Evolutionary conservation across 805 yeast genomes (phyloP).

Genomic region (Nakazawaea ishiwadae): DNA sequence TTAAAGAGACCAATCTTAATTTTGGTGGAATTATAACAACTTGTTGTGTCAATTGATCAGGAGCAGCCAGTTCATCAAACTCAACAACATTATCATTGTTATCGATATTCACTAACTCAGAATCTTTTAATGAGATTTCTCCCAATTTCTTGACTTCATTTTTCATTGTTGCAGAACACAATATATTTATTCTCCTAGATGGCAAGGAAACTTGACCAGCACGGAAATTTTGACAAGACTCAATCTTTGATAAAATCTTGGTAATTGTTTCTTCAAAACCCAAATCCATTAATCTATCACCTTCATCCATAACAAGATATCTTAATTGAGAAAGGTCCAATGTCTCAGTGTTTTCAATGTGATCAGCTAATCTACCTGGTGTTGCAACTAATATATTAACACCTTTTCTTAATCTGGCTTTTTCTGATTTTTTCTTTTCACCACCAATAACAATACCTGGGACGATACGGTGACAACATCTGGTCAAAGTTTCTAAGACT

Average conservation of each 20-base stretch:
- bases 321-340: conserved; percentile 70
- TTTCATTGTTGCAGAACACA: conserved; percentile 94
- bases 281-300: conserved; percentile 90
- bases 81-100: conserved; percentile 27
- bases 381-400: conserved; percentile 95
- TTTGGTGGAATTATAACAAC: conserved; percentile 89
- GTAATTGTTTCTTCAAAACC: conserved; percentile 94
- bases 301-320: conserved; percentile 93
- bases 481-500: conserved; percentile 67
- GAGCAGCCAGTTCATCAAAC: conserved; percentile 45
- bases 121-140: conserved; percentile 65
- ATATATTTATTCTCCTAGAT: conserved; percentile 60
- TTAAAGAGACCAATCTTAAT: conserved; percentile 75
- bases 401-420: conserved; percentile 93
- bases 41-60: conserved; percentile 85
- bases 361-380: conserved; percentile 95
- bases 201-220: conserved; percentile 41
- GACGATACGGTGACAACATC: conserved; percentile 82
- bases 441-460: conserved; percentile 98
- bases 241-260: conserved; percentile 61
- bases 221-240: conserved; percentile 32
- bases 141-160: conserved; percentile 78
- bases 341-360: conserved; percentile 81
- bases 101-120: conserved; percentile 57
- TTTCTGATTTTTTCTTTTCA: conserved; percentile 94